Evolutionary conservation across 495 filamentous ascomycete species (phyloP).

Genomic region (Hypoxylon fragiforme): DNA sequence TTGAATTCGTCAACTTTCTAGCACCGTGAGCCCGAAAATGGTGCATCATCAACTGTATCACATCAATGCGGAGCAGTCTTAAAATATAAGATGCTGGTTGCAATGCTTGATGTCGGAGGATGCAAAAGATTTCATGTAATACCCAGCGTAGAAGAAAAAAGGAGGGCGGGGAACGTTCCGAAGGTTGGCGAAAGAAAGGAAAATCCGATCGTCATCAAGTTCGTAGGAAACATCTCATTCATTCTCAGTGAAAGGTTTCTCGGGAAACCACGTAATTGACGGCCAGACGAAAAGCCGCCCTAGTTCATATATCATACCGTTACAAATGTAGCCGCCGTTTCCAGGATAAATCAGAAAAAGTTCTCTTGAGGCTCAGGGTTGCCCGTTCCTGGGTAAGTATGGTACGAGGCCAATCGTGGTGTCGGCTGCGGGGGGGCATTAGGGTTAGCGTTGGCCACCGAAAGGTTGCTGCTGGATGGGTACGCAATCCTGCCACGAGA

Average conservation of each 20-base stretch:
- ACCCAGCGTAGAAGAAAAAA: slow-evolving; percentile 24
- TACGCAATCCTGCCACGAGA: slow-evolving; percentile 31
- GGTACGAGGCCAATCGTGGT: slow-evolving; percentile 28
- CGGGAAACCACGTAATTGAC: slow-evolving; percentile 16
- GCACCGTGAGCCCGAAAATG: slow-evolving; percentile 3
- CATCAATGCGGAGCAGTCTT: slow-evolving; percentile 36
- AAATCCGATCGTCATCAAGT: slow-evolving; percentile 37
- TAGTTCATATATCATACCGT: slow-evolving; percentile 41
- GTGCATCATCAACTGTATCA: slow-evolving; percentile 34
- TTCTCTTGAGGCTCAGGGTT: slow-evolving; percentile 27
- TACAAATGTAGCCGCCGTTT: slow-evolving; percentile 26
- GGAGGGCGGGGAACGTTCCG: not conserved
- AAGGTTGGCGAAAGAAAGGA: slow-evolving; percentile 11
- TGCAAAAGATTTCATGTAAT: slow-evolving; percentile 14
- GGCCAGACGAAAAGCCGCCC: slow-evolving; percentile 27
- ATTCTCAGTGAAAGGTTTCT: slow-evolving; percentile 26
- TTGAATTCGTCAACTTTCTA: slow-evolving; percentile 14
- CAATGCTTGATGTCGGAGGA: slow-evolving; percentile 15
- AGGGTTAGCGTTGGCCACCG: slow-evolving; percentile 18
- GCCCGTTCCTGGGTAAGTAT: slow-evolving; percentile 29
- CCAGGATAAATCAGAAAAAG: slow-evolving; percentile 36
- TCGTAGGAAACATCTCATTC: slow-evolving; percentile 38
- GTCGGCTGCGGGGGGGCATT: slow-evolving; percentile 32
- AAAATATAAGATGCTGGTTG: slow-evolving; percentile 18
- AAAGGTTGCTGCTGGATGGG: slow-evolving; percentile 32